Percentiles rank a stretch among this genome's conserved stretches.
Evolutionary conservation across 1,284 basidiomycete species (phyloP).

Genomic region (Mycosarcoma mackinlayi): DNA sequence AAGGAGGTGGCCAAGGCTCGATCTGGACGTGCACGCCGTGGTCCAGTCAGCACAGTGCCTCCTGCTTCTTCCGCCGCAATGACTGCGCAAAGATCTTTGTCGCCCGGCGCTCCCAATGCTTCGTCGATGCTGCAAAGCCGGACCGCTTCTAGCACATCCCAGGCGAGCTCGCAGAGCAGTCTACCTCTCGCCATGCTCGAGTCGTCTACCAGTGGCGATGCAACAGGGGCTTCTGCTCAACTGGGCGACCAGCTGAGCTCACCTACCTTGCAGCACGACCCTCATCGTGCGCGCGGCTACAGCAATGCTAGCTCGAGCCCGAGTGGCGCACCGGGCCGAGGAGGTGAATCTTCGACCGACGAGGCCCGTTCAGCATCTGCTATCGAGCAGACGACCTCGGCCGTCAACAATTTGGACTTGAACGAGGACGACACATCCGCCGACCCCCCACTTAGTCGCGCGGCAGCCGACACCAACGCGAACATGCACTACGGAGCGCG

Average conservation of each 20-base stretch:
- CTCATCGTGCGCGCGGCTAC: constrained; percentile 17
- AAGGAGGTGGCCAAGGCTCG: constrained; percentile 64
- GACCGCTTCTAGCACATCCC: constrained; percentile 17
- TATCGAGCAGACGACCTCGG: constrained; percentile 1
- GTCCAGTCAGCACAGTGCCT: constrained; percentile 25
- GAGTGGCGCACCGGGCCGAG: background rate
- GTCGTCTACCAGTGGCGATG: constrained; percentile 1
- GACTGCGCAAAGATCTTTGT: constrained; percentile 14
- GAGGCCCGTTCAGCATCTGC: constrained; percentile 2
- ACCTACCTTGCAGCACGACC: constrained; percentile 5
- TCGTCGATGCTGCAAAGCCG: constrained; percentile 14
- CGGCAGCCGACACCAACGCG: background rate
- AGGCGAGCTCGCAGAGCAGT: constrained; percentile 15
- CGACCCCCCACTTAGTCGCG: background rate
- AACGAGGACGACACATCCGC: background rate
- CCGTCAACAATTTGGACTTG: background rate
- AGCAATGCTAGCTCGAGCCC: constrained; percentile 34
- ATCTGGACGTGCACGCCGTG: constrained; percentile 36
- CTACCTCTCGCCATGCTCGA: background rate
- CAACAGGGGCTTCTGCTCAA: background rate
- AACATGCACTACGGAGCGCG: constrained; percentile 16
- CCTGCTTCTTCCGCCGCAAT: constrained; percentile 11
- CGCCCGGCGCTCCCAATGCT: constrained; percentile 9
- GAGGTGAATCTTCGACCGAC: constrained; percentile 12
- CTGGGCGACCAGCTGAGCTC: background rate